Percentiles rank a stretch among this genome's conserved stretches.
Conservation (phyloP, 345 rosid species). For the Citrus reticulata region DNA sequence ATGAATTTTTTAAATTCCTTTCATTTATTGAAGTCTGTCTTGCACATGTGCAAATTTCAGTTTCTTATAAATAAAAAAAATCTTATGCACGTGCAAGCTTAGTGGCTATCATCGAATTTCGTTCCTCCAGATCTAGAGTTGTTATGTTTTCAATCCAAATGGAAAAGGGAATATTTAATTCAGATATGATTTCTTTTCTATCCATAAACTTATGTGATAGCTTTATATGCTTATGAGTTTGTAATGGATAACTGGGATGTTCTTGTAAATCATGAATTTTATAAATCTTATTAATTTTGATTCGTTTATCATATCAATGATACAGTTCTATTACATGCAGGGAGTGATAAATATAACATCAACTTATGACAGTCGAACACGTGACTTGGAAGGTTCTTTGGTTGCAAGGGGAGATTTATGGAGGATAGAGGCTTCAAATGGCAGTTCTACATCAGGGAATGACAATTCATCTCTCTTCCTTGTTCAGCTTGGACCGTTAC, state of each 20-base stretch:
- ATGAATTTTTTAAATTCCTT: neutral
- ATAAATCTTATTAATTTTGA: neutral
- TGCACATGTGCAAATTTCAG: neutral
- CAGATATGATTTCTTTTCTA: neutral
- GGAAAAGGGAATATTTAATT: neutral
- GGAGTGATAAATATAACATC: slow-evolving; percentile 71
- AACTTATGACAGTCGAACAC: slow-evolving; percentile 73
- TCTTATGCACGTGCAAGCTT: neutral
- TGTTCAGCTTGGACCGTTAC: slow-evolving; percentile 89
- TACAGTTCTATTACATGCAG: slow-evolving; percentile 34
- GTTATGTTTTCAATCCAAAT: neutral
- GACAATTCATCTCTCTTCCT: slow-evolving; percentile 83
- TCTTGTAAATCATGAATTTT: neutral
- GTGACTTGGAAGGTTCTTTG: slow-evolving; percentile 65
- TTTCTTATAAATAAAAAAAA: neutral
- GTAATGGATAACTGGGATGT: neutral
- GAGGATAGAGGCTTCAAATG: slow-evolving; percentile 85
- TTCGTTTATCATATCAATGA: neutral
- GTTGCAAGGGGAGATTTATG: slow-evolving; percentile 95
- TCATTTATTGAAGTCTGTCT: neutral
- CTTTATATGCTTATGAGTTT: neutral
- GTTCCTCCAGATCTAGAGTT: neutral
- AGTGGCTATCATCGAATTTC: neutral
- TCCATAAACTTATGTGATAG: neutral
- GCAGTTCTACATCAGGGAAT: slow-evolving; percentile 56